Base-by-base conservation (phyloP, 2,329 filamentous ascomycete species). In the Hymenoscyphus albidus region DNA sequence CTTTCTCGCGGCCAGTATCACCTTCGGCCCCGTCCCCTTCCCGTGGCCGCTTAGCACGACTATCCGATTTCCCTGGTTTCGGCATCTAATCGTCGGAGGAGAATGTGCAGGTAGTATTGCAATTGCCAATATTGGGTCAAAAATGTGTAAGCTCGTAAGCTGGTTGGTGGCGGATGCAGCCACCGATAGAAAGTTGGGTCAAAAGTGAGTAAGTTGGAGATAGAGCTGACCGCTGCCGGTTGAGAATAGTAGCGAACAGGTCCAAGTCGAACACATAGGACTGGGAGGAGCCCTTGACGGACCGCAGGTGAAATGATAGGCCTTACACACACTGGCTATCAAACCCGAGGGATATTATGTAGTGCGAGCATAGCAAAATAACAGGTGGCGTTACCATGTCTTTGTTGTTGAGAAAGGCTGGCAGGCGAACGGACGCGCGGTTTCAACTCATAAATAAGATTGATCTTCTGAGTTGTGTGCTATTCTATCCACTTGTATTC, bases 21-120 rank as follows among this genome's bases (percentile, higher is more conserved):
- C n/a, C 38, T n/a, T n/a, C 27, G 38, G 58, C 58, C 22, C 13
- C 40, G 3, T 61, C 44, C 14, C 56, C 35, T 12, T 62, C 48
- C 31, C 60, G 44, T 57, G 32, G 60, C 38, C 60, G 44, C 48
- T 62, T 62, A 18, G 31, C 60, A 27, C 51, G 60, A 38, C 32
- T 44, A 27, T 60, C 58, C 22, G 18, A 14, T 27, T 56, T 62
- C 18, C 44, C 44, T 51, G 44, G n/a, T 51, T 51, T 51, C 44
- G 44, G 44, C 44, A 54, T 54, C 22, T 54, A 54, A 51, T 12
- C 6, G 44, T 22, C 44, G 44, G 18, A 4, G 44, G 5, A 51
- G 22, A 10, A 22, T 16, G 44, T n/a, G 22, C 16, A 51, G 10
- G 22, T n/a, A 18, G 9, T 51, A 2, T 12, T 22, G 18, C 44